Conservation (phyloP, 2,329 filamentous ascomycete species). For the Zarea fungicola region DNA sequence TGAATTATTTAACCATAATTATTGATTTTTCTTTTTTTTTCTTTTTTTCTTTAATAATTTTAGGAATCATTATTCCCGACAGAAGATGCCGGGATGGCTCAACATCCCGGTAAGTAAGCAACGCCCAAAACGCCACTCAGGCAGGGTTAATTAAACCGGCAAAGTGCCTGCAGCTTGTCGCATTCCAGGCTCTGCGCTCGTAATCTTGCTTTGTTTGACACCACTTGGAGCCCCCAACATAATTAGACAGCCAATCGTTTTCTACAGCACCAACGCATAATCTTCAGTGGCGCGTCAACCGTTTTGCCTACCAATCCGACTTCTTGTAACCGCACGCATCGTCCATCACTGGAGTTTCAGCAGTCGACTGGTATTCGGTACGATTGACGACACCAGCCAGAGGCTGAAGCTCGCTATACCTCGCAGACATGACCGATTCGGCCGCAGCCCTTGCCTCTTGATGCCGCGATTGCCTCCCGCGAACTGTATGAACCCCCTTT, state of each 20-base stretch:
- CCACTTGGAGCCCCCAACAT: background rate
- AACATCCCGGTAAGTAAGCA: too few relatives aligned
- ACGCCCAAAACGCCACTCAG: too few relatives aligned
- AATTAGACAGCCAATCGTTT: background rate
- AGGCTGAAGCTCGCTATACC: too few relatives aligned
- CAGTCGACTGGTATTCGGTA: background rate
- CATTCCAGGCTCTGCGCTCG: constrained; percentile 1
- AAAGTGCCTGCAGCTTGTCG: background rate
- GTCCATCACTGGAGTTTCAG: background rate
- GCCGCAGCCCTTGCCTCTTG: background rate
- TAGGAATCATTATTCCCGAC: too few relatives aligned
- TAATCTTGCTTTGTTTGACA: background rate
- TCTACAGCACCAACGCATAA: constrained; percentile 2
- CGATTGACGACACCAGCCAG: background rate
- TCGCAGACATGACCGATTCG: constrained; percentile 5
- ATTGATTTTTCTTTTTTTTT: too few relatives aligned
- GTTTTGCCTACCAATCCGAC: background rate
- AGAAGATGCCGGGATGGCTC: too few relatives aligned
- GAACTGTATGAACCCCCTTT: too few relatives aligned
- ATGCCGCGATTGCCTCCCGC: too few relatives aligned
- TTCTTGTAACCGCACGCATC: background rate
- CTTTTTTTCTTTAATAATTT: too few relatives aligned
- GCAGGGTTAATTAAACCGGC: too few relatives aligned
- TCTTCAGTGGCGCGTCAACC: background rate
- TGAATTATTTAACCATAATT: too few relatives aligned